Percentiles rank a stretch among this genome's conserved stretches.
Evolutionary conservation across 2,329 filamentous ascomycete species (phyloP).

Genomic region (Tetracladium maxilliforme): DNA sequence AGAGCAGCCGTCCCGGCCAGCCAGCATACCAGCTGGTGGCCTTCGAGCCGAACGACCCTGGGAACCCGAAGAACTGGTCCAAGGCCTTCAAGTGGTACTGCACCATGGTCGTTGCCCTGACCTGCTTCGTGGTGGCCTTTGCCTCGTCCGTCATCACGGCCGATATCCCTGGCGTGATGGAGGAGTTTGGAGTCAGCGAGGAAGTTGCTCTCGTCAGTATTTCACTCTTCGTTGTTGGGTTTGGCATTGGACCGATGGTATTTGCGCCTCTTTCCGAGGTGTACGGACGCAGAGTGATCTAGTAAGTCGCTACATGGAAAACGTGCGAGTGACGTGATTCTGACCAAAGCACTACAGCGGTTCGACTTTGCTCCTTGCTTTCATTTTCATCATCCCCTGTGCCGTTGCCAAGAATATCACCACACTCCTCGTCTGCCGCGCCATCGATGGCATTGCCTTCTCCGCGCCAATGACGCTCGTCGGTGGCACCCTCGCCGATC

Average conservation of each 20-base stretch:
- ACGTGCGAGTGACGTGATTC: slow-evolving; percentile 9
- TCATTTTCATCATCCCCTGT: slow-evolving; percentile 69
- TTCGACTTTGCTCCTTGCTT: slow-evolving; percentile 51
- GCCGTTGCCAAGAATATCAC: slow-evolving; percentile 62
- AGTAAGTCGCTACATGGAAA: slow-evolving; percentile 25
- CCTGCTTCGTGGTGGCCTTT: slow-evolving; percentile 62
- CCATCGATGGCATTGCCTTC: slow-evolving; percentile 72
- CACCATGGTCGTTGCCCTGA: slow-evolving; percentile 70
- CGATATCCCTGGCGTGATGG: slow-evolving; percentile 48
- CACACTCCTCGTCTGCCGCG: slow-evolving; percentile 61
- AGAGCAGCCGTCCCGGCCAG: too few species aligned
- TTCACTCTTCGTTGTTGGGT: slow-evolving; percentile 67
- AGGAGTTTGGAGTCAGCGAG: slow-evolving; percentile 52
- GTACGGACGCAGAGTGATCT: slow-evolving; percentile 56
- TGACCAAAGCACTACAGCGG: slow-evolving; percentile 17
- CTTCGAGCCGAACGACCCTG: slow-evolving; percentile 56
- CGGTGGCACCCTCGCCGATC: slow-evolving; percentile 66
- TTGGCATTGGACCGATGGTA: slow-evolving; percentile 63
- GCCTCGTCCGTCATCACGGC: slow-evolving; percentile 65
- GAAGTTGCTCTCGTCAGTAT: slow-evolving; percentile 62
- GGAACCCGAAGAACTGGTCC: slow-evolving; percentile 78
- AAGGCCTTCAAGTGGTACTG: slow-evolving; percentile 71
- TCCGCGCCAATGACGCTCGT: slow-evolving; percentile 79
- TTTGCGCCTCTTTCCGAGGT: slow-evolving; percentile 72
- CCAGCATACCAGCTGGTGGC: slow-evolving; percentile 45